Percentiles rank a stretch among this genome's conserved stretches.
Evolutionary conservation across 2,329 filamentous ascomycete species (phyloP).

Genomic region (Penicillium sp.): DNA sequence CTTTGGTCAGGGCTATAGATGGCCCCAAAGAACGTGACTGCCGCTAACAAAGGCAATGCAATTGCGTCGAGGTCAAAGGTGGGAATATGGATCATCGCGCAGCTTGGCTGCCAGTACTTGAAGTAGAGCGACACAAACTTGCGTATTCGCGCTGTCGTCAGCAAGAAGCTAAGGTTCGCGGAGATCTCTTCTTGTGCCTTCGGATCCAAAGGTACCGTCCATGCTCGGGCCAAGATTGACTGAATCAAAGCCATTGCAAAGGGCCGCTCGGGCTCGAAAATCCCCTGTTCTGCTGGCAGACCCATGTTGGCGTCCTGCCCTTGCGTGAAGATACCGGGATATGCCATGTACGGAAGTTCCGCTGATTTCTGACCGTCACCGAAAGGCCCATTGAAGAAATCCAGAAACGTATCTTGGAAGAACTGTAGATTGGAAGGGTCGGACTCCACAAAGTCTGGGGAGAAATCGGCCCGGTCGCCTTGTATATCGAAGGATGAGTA

Average conservation of each 20-base stretch:
- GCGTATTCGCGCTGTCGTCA: constrained; percentile 44
- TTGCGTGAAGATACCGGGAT: constrained; percentile 18
- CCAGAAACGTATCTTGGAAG: constrained; percentile 40
- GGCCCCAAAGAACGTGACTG: constrained; percentile 47
- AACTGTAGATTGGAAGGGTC: constrained; percentile 31
- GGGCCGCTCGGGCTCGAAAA: constrained; percentile 39
- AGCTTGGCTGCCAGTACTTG: constrained; percentile 49
- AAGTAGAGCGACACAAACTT: constrained; percentile 48
- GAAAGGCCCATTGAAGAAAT: constrained; percentile 42
- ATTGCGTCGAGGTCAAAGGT: constrained; percentile 44
- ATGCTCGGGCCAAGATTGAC: constrained; percentile 41
- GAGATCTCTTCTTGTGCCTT: constrained; percentile 44
- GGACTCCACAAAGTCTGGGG: constrained; percentile 24
- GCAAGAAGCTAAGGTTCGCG: constrained; percentile 40
- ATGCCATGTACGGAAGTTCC: constrained; percentile 24
- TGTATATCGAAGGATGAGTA: constrained; percentile 21
- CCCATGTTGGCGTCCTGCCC: constrained; percentile 21
- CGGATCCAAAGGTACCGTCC: constrained; percentile 40
- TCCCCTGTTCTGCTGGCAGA: constrained; percentile 22
- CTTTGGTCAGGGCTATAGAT: constrained; percentile 47
- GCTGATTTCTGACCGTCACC: constrained; percentile 27
- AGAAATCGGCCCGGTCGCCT: constrained; percentile 16
- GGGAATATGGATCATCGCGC: constrained; percentile 45
- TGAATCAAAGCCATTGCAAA: constrained; percentile 45
- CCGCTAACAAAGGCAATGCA: constrained; percentile 41